Evolutionary conservation across 768 basidiomycete species (phyloP).

Genomic region (Fomitopsis serialis): DNA sequence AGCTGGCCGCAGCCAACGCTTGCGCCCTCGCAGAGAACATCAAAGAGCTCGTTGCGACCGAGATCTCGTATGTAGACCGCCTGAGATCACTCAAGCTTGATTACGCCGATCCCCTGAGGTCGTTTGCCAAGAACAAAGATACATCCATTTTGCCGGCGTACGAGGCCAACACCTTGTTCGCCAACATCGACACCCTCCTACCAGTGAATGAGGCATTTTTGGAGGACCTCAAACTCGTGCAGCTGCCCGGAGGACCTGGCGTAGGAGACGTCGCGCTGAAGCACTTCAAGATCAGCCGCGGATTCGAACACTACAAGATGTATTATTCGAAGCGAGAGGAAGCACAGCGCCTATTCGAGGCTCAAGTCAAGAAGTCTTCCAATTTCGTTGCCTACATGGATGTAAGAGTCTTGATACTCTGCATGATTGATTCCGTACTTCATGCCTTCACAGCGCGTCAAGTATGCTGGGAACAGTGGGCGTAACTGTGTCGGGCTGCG

Average conservation of each 20-base stretch:
- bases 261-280: constrained; percentile 82
- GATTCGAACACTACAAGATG: constrained; percentile 88
- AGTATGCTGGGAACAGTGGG: constrained; percentile 72
- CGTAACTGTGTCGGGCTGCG: constrained; percentile 83
- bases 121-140: constrained; percentile 77
- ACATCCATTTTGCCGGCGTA: constrained; percentile 86
- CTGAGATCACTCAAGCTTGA: constrained; percentile 78
- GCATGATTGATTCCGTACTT: neutral
- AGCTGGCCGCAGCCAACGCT: constrained; percentile 51
- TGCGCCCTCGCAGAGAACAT: constrained; percentile 69
- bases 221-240: constrained; percentile 75
- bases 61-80: constrained; percentile 82
- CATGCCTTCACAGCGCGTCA: constrained; percentile 55
- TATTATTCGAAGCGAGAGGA: constrained; percentile 94
- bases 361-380: constrained; percentile 73
- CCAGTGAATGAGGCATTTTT: constrained; percentile 89
- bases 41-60: constrained; percentile 84
- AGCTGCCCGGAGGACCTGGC: constrained; percentile 54
- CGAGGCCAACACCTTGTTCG: constrained; percentile 90
- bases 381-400: constrained; percentile 86
- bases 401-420: constrained; percentile 39
- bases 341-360: constrained; percentile 82
- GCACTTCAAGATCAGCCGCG: constrained; percentile 79
- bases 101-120: constrained; percentile 88
- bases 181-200: constrained; percentile 86